phyloP scores from a whole-genome alignment of 208 protist genomes.

The Crithidia sp. region DNA sequence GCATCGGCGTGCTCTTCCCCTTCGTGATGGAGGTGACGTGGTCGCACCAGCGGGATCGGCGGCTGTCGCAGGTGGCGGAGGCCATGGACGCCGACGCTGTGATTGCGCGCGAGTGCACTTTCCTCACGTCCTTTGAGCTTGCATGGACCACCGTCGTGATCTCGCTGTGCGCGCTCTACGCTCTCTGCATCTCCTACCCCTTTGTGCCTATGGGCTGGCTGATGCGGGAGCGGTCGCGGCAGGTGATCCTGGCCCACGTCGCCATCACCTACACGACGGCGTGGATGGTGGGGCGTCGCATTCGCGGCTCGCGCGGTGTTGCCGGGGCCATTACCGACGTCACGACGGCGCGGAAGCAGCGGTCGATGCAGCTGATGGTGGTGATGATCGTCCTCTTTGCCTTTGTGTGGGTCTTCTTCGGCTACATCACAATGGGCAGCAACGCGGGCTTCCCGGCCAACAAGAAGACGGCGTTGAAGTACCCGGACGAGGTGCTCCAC shows the following conservation, averaged over 20 bases:
- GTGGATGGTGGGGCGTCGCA: slow-evolving; percentile 34
- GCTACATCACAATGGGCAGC: slow-evolving; percentile 40
- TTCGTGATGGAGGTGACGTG: slow-evolving; percentile 67
- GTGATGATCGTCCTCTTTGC: slow-evolving; percentile 41
- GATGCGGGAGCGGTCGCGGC: slow-evolving; percentile 58
- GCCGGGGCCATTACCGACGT: slow-evolving; percentile 26
- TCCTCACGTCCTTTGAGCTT: slow-evolving; percentile 63
- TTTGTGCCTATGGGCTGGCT: slow-evolving; percentile 81
- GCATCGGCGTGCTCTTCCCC: slow-evolving; percentile 65
- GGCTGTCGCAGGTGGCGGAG: slow-evolving; percentile 36
- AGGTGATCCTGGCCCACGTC: slow-evolving; percentile 44
- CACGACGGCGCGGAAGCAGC: slow-evolving; percentile 49
- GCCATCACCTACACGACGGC: slow-evolving; percentile 26
- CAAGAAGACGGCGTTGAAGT: slow-evolving; percentile 44
- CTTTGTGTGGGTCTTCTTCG: slow-evolving; percentile 46
- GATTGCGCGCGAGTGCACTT: slow-evolving; percentile 22
- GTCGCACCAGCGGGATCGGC: slow-evolving; percentile 48
- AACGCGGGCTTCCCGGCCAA: slow-evolving; percentile 43
- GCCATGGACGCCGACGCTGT: slow-evolving; percentile 21
- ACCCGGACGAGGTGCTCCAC: slow-evolving; percentile 58
- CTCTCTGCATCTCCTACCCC: slow-evolving; percentile 73
- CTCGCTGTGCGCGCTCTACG: slow-evolving; percentile 37
- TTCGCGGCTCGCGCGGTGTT: slow-evolving; percentile 26
- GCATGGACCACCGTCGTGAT: slow-evolving; percentile 29
- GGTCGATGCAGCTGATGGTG: slow-evolving; percentile 59